Evolutionary conservation across 805 yeast genomes (phyloP).

Genomic region (Clavispora santaluciae): DNA sequence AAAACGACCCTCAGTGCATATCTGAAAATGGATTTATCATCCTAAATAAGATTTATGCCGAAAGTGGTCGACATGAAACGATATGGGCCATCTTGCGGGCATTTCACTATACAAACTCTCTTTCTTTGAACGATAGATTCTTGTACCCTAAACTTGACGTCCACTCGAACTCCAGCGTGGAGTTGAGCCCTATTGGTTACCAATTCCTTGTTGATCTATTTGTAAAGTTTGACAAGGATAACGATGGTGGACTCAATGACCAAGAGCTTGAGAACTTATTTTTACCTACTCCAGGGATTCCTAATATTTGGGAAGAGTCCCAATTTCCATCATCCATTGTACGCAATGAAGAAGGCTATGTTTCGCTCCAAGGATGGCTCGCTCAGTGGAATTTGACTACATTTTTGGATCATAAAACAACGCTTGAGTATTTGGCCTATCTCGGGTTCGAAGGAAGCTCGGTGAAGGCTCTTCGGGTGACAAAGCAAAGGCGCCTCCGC

Average conservation of each 20-base stretch:
- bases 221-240: slow-evolving; percentile 83
- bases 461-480: slow-evolving; percentile 57
- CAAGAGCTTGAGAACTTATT: slow-evolving; percentile 65
- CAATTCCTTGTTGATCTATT: slow-evolving; percentile 88
- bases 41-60: slow-evolving; percentile 78
- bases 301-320: slow-evolving; percentile 77
- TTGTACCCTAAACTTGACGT: slow-evolving; percentile 78
- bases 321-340: slow-evolving; percentile 87
- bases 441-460: slow-evolving; percentile 69
- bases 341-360: slow-evolving; percentile 82
- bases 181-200: slow-evolving; percentile 88
- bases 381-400: slow-evolving; percentile 99
- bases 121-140: slow-evolving; percentile 75
- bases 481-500: slow-evolving; percentile 72
- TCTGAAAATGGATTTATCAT: slow-evolving; percentile 71
- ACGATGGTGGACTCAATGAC: slow-evolving; percentile 90
- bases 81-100: slow-evolving; percentile 91
- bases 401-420: slow-evolving; percentile 73
- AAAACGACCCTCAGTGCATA: slow-evolving; percentile 38
- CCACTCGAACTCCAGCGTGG: slow-evolving; percentile 73
- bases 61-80: slow-evolving; percentile 92
- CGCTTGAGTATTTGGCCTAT: slow-evolving; percentile 84
- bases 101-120: slow-evolving; percentile 87
- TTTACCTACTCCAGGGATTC: slow-evolving; percentile 90
- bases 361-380: slow-evolving; percentile 95